Base-by-base conservation (phyloP, 2,329 filamentous ascomycete genomes). In the Phoma sp. region DNA sequence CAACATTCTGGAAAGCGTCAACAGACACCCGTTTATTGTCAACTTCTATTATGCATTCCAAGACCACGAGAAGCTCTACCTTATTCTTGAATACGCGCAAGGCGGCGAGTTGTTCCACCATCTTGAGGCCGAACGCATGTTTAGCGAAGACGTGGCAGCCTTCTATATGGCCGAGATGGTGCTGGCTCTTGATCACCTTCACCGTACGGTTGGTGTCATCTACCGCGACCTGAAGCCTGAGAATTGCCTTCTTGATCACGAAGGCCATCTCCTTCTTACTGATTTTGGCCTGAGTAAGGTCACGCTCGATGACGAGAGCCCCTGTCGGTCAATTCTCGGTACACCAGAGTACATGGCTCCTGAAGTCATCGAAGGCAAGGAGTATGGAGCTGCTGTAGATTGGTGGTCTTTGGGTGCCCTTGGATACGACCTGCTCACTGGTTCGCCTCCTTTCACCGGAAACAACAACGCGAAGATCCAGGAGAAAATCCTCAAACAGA, bases 121-220 rank as follows among this genome's bases (percentile, higher is more conserved):
- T 69, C 83, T 99, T 24, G 91, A 88, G 55, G 89, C 91, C 62
- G 93, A 98, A 74, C 90, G 91, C 74, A 98, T 98, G 90, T 98
- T 99, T 65, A 83, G 89, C 11, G 93, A 98, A 77, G 83, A 90
- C 13, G 89, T 89, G 2, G 90, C 93, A 0, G 91, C 93, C 1
- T 99, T 98, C 76, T 99, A 99, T 82, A 96, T 98, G 90, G 96
- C 92, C 0, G 93, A 99, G 78, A 96, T 99, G 87, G 87, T 96
- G 4, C 85, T 99, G 23, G 96, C 95, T 27, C 84, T 99, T 41
- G 91, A 93, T 73, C 93, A 99, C 75, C 84, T 99, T 24, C 95
- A 99, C 77, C 87, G 90, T 64, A 92, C 89, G 59, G 86, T 98
- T 22, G 93, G 95, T 13, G 93, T 99, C 44, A 89, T 99, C 60